Percentiles rank a stretch among this genome's conserved stretches.
These are phyloP conservation scores for Serendipita indica DNA, from an alignment of 768 basidiomycete species.

Conservation along the genomic window DNA sequence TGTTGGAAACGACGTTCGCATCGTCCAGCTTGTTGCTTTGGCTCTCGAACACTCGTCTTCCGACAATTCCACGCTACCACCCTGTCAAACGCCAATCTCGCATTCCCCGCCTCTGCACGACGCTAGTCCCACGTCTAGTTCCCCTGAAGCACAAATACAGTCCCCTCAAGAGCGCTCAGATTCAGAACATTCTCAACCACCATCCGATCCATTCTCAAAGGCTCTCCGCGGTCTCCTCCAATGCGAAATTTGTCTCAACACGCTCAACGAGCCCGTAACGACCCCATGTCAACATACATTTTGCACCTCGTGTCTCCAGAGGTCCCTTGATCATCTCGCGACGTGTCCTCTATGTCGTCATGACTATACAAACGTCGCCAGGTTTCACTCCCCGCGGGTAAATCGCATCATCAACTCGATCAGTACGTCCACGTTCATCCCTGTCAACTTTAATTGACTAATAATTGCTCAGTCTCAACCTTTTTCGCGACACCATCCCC, in stretches of 20 bases:
- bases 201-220: too few relatives aligned
- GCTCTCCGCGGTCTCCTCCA: conserved; percentile 47
- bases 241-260: conserved; percentile 82
- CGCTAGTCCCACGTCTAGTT: too few relatives aligned
- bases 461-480: not conserved
- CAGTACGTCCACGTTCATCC: conserved; percentile 14
- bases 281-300: conserved; percentile 96
- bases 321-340: conserved; percentile 72
- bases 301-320: conserved; percentile 76
- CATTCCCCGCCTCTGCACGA: too few relatives aligned
- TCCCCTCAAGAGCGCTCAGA: too few relatives aligned
- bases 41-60: not conserved
- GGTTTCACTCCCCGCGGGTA: conserved; percentile 70
- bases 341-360: conserved; percentile 80
- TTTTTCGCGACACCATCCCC: conserved; percentile 25
- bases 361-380: conserved; percentile 55
- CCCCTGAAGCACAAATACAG: too few relatives aligned
- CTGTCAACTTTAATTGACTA: conserved; percentile 10
- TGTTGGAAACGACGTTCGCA: conserved; percentile 21
- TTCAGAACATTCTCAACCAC: too few relatives aligned
- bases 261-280: conserved; percentile 77
- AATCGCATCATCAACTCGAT: conserved; percentile 12
- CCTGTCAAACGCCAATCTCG: too few relatives aligned
- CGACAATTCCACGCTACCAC: too few relatives aligned
- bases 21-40: not conserved